These are phyloP conservation scores for Cyclaneusma minus DNA, from an alignment of 2,329 filamentous ascomycete genomes.

Conservation along the genomic window DNA sequence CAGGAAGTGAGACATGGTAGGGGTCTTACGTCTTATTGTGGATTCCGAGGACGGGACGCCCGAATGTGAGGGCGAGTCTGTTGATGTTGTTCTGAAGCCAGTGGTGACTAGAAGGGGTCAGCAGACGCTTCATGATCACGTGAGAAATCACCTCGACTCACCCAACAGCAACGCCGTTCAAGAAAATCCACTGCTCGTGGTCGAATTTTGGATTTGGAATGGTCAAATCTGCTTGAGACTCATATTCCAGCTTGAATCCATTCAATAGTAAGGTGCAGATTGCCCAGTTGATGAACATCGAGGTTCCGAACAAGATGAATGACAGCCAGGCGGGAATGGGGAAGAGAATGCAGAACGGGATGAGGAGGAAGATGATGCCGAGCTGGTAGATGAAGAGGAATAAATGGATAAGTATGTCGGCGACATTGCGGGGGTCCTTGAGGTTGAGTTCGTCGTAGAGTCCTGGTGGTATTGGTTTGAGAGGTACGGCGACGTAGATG, in stretches of 20 bases:
- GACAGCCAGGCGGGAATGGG: constrained; percentile 32
- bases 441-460: constrained; percentile 49
- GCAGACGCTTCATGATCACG: constrained; percentile 7
- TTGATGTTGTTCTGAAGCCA: constrained; percentile 60
- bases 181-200: constrained; percentile 63
- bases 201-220: constrained; percentile 26
- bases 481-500: constrained; percentile 44
- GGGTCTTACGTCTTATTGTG: constrained; percentile 59
- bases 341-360: constrained; percentile 40
- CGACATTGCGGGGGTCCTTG: constrained; percentile 38
- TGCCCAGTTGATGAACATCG: constrained; percentile 29
- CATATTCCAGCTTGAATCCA: constrained; percentile 30
- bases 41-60: constrained; percentile 53
- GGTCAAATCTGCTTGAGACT: constrained; percentile 37
- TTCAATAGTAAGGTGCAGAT: constrained; percentile 37
- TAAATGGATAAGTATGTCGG: constrained; percentile 39
- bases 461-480: constrained; percentile 33
- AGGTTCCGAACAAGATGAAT: constrained; percentile 33
- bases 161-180: constrained; percentile 57
- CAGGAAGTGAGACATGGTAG: too few species aligned
- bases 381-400: constrained; percentile 44
- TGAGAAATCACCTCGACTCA: constrained; percentile 19
- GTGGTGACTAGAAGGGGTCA: constrained; percentile 27
- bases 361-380: too few species aligned
- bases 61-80: constrained; percentile 55